Conservation (phyloP, 1,284 basidiomycete species). For the Marasmius oreades region DNA sequence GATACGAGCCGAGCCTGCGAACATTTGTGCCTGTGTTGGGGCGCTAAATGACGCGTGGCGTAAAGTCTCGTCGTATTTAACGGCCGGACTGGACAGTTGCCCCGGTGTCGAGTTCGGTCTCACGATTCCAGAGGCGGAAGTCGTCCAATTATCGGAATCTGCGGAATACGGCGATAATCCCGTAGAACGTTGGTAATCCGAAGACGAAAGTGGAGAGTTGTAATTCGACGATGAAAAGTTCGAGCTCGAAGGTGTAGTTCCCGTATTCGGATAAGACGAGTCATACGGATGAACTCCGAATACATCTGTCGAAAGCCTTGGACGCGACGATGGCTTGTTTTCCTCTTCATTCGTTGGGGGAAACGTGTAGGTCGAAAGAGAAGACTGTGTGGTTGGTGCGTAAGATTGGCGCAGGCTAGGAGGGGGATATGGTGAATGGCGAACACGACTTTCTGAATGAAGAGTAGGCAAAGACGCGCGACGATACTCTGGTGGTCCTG, state of each 20-base stretch:
- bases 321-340: constrained; percentile 32
- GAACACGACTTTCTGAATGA: constrained; percentile 44
- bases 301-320: constrained; percentile 49
- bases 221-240: constrained; percentile 42
- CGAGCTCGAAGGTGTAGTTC: constrained; percentile 41
- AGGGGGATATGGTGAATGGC: constrained; percentile 48
- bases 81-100: constrained; percentile 43
- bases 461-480: constrained; percentile 64
- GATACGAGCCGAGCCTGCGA: constrained; percentile 62
- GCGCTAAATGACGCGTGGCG: constrained; percentile 62
- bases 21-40: constrained; percentile 55
- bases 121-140: constrained; percentile 43
- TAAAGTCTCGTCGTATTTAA: constrained; percentile 64
- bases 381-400: constrained; percentile 38
- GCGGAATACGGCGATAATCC: constrained; percentile 34
- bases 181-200: constrained; percentile 34
- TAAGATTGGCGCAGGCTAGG: constrained; percentile 42
- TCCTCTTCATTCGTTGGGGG: constrained; percentile 40
- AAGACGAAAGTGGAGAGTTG: constrained; percentile 39
- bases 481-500: constrained; percentile 49
- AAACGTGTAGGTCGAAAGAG: constrained; percentile 60
- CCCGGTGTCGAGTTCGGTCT: constrained; percentile 58
- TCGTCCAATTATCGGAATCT: constrained; percentile 45
- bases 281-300: constrained; percentile 38
- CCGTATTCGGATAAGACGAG: constrained; percentile 37